Evolutionary conservation across 2,329 filamentous ascomycete genomes (phyloP).

Genomic region (Monilinia polystroma): DNA sequence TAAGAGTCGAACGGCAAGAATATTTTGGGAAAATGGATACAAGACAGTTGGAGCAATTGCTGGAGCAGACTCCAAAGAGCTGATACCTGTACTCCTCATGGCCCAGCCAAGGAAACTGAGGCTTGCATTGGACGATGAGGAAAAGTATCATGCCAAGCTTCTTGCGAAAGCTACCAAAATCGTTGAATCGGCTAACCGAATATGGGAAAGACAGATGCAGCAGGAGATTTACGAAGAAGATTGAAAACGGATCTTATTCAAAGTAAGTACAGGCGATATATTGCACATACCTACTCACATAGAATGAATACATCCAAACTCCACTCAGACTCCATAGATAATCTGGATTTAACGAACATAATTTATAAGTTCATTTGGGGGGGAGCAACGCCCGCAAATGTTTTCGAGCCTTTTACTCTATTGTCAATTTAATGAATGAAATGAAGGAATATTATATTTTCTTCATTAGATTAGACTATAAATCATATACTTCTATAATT

Average conservation of each 20-base stretch:
- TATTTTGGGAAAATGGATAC: constrained; percentile 77
- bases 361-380: background rate
- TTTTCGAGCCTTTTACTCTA: no score
- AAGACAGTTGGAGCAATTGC: constrained; percentile 66
- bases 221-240: constrained; percentile 32
- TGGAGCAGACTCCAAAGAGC: constrained; percentile 64
- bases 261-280: background rate
- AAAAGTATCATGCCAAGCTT: constrained; percentile 63
- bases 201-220: constrained; percentile 53
- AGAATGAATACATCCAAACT: background rate
- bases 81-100: constrained; percentile 71
- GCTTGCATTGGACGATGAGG: constrained; percentile 54
- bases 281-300: background rate
- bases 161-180: constrained; percentile 67
- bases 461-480: no score
- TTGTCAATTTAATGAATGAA: no score
- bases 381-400: no score
- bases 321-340: background rate
- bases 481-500: no score
- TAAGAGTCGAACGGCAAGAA: constrained; percentile 71
- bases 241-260: background rate
- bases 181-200: constrained; percentile 63
- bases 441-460: no score
- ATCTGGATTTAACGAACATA: background rate
- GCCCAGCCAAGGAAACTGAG: constrained; percentile 66